A percentile compares a stretch with the other conserved stretches of the same genome.
phyloP scores from a whole-genome alignment of 2,329 filamentous ascomycete species.

The Leptosphaerulina australis region DNA sequence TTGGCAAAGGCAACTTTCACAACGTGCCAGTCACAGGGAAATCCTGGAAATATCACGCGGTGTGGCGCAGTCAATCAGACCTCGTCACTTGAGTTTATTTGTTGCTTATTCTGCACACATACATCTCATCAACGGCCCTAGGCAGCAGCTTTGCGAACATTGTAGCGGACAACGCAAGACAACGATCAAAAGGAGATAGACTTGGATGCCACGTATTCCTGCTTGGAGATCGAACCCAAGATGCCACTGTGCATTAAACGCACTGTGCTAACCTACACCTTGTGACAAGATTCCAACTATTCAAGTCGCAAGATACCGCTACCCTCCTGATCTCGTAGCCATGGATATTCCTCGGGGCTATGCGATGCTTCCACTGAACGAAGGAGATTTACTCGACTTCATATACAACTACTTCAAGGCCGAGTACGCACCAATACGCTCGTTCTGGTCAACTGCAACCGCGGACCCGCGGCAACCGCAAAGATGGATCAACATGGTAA shows the following conservation, averaged over 20 bases:
- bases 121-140: constrained; percentile 27
- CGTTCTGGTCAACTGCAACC: constrained; percentile 45
- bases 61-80: constrained; percentile 31
- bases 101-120: constrained; percentile 24
- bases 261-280: background rate
- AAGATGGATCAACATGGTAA: constrained; percentile 41
- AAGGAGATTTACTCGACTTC: constrained; percentile 45
- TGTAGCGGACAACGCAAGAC: background rate
- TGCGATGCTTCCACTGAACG: constrained; percentile 43
- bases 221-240: background rate
- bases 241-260: background rate
- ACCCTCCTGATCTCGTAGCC: background rate
- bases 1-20: background rate
- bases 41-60: constrained; percentile 29
- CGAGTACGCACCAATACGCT: constrained; percentile 47
- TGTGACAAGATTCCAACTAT: background rate
- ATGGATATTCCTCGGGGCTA: constrained; percentile 45
- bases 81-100: constrained; percentile 29
- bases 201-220: background rate
- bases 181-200: constrained; percentile 1
- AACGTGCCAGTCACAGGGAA: background rate
- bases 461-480: constrained; percentile 38
- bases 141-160: constrained; percentile 40
- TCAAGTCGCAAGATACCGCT: background rate
- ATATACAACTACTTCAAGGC: constrained; percentile 48